Conservation (phyloP, 2,329 filamentous ascomycete species). For the Colletotrichum lupini region DNA sequence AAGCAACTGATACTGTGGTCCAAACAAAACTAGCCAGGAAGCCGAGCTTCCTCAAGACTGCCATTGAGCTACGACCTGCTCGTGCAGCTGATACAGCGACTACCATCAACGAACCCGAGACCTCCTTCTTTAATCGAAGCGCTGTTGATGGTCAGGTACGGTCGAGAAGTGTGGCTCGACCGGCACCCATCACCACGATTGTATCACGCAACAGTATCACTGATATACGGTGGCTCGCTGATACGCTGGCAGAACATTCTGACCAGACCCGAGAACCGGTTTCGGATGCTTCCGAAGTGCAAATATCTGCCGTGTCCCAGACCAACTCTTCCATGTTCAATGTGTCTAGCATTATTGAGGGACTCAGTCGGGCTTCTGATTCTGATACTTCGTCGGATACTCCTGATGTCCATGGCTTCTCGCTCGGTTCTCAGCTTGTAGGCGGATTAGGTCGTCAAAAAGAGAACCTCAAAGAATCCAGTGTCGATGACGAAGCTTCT, state of each 20-base stretch:
- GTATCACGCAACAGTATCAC: conserved; percentile 44
- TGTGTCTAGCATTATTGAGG: background rate
- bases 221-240: conserved; percentile 44
- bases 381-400: background rate
- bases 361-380: background rate
- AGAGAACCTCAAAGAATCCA: background rate
- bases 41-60: conserved; percentile 32
- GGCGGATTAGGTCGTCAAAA: background rate
- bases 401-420: background rate
- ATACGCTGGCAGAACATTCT: conserved; percentile 30
- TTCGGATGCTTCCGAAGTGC: background rate
- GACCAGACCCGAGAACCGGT: conserved; percentile 31
- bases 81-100: conserved; percentile 45
- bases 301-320: too few species aligned
- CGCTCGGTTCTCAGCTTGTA: background rate
- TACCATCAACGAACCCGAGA: conserved; percentile 46
- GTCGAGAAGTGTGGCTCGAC: conserved; percentile 35
- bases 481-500: background rate
- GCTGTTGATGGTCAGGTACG: conserved; percentile 38
- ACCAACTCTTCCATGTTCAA: background rate
- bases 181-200: conserved; percentile 40
- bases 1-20: too few species aligned
- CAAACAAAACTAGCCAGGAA: background rate
- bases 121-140: conserved; percentile 43
- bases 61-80: conserved; percentile 41